Base-by-base conservation (phyloP, 2,329 filamentous ascomycete species). In the Orbilia brochopaga region DNA sequence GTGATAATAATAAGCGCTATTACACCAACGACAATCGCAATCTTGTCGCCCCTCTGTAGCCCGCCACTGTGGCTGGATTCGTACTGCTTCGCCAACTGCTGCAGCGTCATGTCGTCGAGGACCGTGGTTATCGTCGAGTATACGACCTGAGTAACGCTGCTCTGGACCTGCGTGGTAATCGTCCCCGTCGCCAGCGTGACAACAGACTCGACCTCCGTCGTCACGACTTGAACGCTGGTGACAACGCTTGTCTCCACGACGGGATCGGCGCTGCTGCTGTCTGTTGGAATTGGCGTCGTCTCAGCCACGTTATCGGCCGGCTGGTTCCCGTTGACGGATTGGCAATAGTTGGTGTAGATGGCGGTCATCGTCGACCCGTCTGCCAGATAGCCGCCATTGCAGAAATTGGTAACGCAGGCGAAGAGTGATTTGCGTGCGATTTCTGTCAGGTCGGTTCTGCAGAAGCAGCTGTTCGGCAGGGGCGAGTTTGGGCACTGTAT, bases 381-480 rank as follows among this genome's bases (percentile, higher is more conserved):
- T 42, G 40, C 8, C 7, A 40, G 55, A 6, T 13, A 15, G 3
- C 64, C 64, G 5, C 44, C 44, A 23, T 61, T 69, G 19, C 64
- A 69, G 11, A 17, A 56, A 19, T 3, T 7, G 2, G 4, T 15
- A 8, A 61, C 51, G 23, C 56, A 69, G 1, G 2, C 8, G 15
- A n/a, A 32, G 7, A 69, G 13, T 8, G 56, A 55, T 11, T 37
- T 27, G 8, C 54, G 37, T 6, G 56, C 64, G 21, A 61, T 51
- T 23, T 55, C 64, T 13, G 64, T 69, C 21, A 69, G 64, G 44
- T 69, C 64, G 7, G 56, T 69, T 60, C 64, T 27, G 42, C 64
- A 69, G 32, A 61, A 69, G 21, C 64, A 69, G 7, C 40, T 27
- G 23, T 69, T 61, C 21, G 42, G 4, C 2, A 61, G 40, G 1